phyloP scores from a whole-genome alignment of 2,329 filamentous ascomycete species.

The Cylindrodendrum hubeiense region DNA sequence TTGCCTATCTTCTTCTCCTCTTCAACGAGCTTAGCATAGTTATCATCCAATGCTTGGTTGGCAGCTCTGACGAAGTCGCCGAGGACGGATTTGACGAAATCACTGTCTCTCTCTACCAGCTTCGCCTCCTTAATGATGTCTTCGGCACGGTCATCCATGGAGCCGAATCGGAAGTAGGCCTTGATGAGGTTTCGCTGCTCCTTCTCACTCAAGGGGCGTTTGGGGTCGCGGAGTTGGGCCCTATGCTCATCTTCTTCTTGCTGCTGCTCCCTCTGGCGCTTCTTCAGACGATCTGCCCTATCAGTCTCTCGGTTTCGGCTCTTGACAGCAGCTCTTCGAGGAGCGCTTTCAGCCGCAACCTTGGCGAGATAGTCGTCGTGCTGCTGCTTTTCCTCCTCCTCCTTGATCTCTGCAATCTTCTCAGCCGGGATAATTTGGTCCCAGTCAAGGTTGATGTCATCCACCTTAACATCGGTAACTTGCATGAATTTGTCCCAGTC shows the following conservation, averaged over 20 bases:
- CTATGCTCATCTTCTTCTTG: slow-evolving; percentile 78
- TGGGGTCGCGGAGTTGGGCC: slow-evolving; percentile 83
- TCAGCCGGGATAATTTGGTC: slow-evolving; percentile 98
- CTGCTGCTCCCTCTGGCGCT: slow-evolving; percentile 73
- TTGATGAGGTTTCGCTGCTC: slow-evolving; percentile 93
- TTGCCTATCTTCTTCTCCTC: slow-evolving; percentile 88
- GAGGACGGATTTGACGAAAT: slow-evolving; percentile 82
- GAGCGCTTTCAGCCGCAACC: slow-evolving; percentile 86
- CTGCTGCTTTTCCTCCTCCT: slow-evolving; percentile 86
- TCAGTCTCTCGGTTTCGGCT: slow-evolving; percentile 70
- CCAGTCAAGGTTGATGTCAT: slow-evolving; percentile 85
- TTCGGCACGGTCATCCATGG: slow-evolving; percentile 87
- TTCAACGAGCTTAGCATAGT: slow-evolving; percentile 79
- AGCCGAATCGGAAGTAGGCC: slow-evolving; percentile 91
- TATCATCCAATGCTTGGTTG: slow-evolving; percentile 71
- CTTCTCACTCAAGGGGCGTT: slow-evolving; percentile 90
- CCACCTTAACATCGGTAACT: slow-evolving; percentile 97
- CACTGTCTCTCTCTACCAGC: slow-evolving; percentile 82
- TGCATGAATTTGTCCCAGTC: slow-evolving; percentile 96
- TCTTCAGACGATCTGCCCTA: slow-evolving; percentile 75
- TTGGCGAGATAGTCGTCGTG: slow-evolving; percentile 86
- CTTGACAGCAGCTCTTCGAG: slow-evolving; percentile 77
- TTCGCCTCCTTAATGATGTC: slow-evolving; percentile 91
- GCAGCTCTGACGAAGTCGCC: slow-evolving; percentile 76
- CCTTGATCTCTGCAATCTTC: slow-evolving; percentile 88